Evolutionary conservation across 2,329 filamentous ascomycete genomes (phyloP).

Genomic region (Orbilia brochopaga): DNA sequence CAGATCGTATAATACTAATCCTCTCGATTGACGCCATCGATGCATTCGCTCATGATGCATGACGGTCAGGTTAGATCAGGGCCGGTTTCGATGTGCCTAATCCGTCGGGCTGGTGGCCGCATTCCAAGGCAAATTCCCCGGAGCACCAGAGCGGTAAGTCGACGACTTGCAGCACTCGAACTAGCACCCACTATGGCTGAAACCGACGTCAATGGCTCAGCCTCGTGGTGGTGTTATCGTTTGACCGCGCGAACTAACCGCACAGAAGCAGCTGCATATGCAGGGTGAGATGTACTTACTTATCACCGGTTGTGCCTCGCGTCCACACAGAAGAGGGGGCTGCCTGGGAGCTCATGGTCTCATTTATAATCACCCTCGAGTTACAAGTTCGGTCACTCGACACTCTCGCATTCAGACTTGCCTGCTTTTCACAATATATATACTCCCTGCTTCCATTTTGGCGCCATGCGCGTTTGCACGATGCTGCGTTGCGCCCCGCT

Average conservation of each 20-base stretch:
- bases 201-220: conserved; percentile 1
- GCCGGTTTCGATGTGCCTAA: too few relatives aligned
- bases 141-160: too few relatives aligned
- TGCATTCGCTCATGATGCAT: too few relatives aligned
- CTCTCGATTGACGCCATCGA: too few relatives aligned
- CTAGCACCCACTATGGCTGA: too few relatives aligned
- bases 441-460: neutral
- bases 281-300: conserved; percentile 40
- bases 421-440: neutral
- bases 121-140: too few relatives aligned
- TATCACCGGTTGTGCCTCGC: neutral
- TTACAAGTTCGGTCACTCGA: too few relatives aligned
- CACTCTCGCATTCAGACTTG: too few relatives aligned
- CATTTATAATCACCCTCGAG: neutral
- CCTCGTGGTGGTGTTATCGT: conserved; percentile 7
- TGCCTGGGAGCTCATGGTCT: neutral
- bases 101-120: too few relatives aligned
- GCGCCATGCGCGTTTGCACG: neutral
- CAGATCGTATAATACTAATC: too few relatives aligned
- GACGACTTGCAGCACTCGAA: neutral
- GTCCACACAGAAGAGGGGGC: neutral
- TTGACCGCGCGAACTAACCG: conserved; percentile 17
- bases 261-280: conserved; percentile 33
- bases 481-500: neutral
- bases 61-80: too few relatives aligned